These are phyloP conservation scores for Cornus kousa DNA, from an alignment of 148 eudicot species.

Conservation along the genomic window DNA sequence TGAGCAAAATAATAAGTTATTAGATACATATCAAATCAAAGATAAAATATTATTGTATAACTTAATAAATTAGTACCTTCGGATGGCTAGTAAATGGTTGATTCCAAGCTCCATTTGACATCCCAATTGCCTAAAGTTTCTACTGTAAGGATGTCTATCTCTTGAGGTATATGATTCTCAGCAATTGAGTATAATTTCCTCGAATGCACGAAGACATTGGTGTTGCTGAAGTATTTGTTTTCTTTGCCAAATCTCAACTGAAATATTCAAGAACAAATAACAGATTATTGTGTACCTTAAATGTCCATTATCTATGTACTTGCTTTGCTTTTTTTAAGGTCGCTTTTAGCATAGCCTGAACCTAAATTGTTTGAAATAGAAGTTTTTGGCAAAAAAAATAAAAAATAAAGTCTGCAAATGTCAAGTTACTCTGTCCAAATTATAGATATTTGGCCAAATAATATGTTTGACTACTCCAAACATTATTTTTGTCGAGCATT, in stretches of 20 bases:
- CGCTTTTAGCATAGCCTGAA: no score
- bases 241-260: slow-evolving; percentile 40
- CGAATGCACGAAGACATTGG: slow-evolving; percentile 43
- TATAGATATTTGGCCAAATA: no score
- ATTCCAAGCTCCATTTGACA: slow-evolving; percentile 36
- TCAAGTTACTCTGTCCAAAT: no score
- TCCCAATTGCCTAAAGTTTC: slow-evolving; percentile 34
- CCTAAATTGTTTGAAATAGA: no score
- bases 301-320: no score
- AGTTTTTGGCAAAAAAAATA: no score
- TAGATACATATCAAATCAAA: neutral
- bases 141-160: slow-evolving; percentile 31
- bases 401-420: neutral
- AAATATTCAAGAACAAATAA: neutral
- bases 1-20: no score
- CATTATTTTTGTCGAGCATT: no score
- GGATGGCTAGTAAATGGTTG: slow-evolving; percentile 48
- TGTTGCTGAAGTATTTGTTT: slow-evolving; percentile 37
- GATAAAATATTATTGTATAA: neutral
- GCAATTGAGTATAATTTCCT: slow-evolving; percentile 32
- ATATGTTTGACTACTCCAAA: no score
- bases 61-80: slow-evolving; percentile 22
- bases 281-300: no score
- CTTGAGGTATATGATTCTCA: slow-evolving; percentile 45
- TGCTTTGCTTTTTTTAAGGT: no score